Evolutionary conservation across 371 early-diverging fungal species (phyloP), one percentile per base, ranked within the genome.

Genomic region (Ecytonucleospora hepatopenaei): DNA sequence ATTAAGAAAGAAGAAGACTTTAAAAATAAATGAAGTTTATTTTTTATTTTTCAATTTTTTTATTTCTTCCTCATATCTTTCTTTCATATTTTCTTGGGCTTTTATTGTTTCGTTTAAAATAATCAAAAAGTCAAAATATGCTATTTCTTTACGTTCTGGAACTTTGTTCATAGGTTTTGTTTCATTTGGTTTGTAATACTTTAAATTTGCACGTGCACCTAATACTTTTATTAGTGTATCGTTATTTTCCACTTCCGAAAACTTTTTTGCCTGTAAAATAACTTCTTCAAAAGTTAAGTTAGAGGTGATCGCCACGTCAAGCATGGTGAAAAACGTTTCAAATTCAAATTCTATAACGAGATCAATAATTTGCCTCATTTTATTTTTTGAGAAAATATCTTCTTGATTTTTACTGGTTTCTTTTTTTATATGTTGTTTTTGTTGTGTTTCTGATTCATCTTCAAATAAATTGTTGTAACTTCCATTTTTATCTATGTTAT

Each of bases 91-190:
- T 35, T 73, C 73, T 40, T 73, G 73, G 0, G 73, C 73, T 47
- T 73, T 73, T 49, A 69, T 66, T n/a, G n/a, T 26, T 28, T 68
- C 69, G 27, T 73, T 65, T 48, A 69, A 65, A 21, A 73, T 49
- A 32, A 73, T 63, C 48, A 73, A 28, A 48, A 69, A 69, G 55
- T 73, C 73, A 59, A 69, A 73, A 54, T 73, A 73, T 0, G 31
- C 40, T 21, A 47, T 46, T 4, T 62, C 40, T n/a, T 12, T 1
- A 4, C 21, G 1, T 21, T 60, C 26, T 27, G 47, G n/a, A 15
- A 23, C 32, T 24, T 48, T 27, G 16, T 26, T 23, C 2, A 19
- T 30, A 12, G 40, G 40, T 40, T 40, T 40, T 12, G n/a, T 12
- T 40, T 8, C n/a, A 12, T n/a, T n/a, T 23, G n/a, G 4, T 12